phyloP scores from a whole-genome alignment of 2,329 filamentous ascomycete genomes.

The Diaporthe sp. region DNA sequence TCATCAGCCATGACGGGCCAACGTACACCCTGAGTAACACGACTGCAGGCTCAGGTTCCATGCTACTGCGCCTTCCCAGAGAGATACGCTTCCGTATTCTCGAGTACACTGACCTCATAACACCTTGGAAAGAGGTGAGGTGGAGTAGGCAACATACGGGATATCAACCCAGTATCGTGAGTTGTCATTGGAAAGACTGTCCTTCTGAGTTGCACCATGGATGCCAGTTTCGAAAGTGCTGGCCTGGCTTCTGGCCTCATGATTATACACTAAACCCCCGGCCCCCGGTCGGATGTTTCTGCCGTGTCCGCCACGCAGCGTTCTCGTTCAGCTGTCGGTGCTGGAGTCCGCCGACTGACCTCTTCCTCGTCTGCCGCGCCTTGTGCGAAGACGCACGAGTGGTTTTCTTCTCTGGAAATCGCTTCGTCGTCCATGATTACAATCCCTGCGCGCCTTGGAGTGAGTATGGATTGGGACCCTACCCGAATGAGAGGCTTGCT shows the following conservation, averaged over 20 bases:
- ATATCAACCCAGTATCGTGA: background rate
- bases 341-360: background rate
- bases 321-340: background rate
- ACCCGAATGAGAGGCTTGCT: background rate
- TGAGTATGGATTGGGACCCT: background rate
- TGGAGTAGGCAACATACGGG: background rate
- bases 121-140: background rate
- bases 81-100: background rate
- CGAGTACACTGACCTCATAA: conserved; percentile 7
- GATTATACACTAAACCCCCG: background rate
- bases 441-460: background rate
- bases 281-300: background rate
- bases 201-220: background rate
- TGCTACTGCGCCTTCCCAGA: background rate
- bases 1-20: background rate
- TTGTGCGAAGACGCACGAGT: background rate
- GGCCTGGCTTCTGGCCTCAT: background rate
- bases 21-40: background rate
- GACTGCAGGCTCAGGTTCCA: background rate
- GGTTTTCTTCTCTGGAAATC: background rate
- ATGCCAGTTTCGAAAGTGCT: background rate
- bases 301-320: background rate
- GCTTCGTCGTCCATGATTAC: background rate
- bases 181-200: background rate
- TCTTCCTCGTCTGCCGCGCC: conserved; percentile 2